Base-by-base conservation (phyloP, 108 stramenopile species). In the Skeletonema menzelii region DNA sequence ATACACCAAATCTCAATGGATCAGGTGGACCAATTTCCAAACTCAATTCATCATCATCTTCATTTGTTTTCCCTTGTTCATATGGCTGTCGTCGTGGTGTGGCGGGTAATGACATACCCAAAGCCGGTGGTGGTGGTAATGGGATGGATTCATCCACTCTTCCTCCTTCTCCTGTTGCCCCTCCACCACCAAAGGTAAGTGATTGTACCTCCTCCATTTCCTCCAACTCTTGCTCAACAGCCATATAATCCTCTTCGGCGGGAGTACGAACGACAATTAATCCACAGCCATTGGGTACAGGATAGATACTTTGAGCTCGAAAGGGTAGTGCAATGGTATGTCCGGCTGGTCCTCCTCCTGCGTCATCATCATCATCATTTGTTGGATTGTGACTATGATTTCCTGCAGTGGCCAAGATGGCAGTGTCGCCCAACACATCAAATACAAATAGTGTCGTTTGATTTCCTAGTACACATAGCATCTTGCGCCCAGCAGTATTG, bases 281-380 rank as follows among this genome's bases (percentile, higher is more conserved):
- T 44, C 94, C 94, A 17, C 68, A 28, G 27, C 62, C 67, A 58
- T 72, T 46, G 27, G 28, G 61, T 5, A 87, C 28, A 13, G 85
- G 69, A 65, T 75, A 80, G 38, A 95, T 84, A 32, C 74, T 67
- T 37, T 63, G 34, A 20, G 88, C 88, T 49, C 88, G 86, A 78
- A 91, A 92, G 2, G 94, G 94, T 8, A 95, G 40, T 0, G 88
- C 64, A 3, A 91, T 76, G 0, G 80, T 77, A 27, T 88, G 83
- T 6, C 91, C 91, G 27, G 81, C 88, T 32, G 84, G 87, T 15
- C 79, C 89, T 27, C 67, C 75, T 19, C 27, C 69, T 27, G 19
- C 63, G 0, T 61, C 75, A 10, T 67, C 56, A 35, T 72, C 35
- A 17, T 20, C 57, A 11, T 19, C 61, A 27, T 35, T 56, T 67